These are phyloP conservation scores for Cymbidium sinense DNA, from an alignment of 106 monocot species.

Conservation along the genomic window DNA sequence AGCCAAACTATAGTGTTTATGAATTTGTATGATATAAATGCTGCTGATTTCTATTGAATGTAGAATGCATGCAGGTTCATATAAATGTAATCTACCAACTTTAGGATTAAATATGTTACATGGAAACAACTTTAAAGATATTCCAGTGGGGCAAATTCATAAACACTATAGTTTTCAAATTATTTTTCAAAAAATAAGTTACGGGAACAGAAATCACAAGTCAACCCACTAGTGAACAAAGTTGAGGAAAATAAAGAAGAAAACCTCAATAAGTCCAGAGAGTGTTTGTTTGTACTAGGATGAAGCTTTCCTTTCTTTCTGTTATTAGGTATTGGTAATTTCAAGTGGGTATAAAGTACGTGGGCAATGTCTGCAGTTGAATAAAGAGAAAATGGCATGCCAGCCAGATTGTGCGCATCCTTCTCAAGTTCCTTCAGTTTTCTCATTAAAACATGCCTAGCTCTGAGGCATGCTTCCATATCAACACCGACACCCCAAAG, in stretches of 20 bases:
- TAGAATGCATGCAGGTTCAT: not conserved
- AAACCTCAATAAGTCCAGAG: constrained; percentile 76
- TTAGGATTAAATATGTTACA: not conserved
- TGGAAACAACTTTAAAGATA: not conserved
- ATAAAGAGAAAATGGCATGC: constrained; percentile 76
- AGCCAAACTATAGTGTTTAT: not conserved
- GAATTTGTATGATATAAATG: not conserved
- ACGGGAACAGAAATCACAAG: not conserved
- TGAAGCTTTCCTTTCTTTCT: constrained; percentile 79
- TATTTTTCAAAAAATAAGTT: not conserved
- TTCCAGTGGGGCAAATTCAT: not conserved
- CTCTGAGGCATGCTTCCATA: constrained; percentile 75
- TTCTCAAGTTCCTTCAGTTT: constrained; percentile 92
- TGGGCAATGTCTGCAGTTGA: constrained; percentile 84
- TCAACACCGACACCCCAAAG: constrained; percentile 91
- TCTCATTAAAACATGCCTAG: constrained; percentile 58
- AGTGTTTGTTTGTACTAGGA: constrained; percentile 89
- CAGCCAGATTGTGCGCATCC: constrained; percentile 70
- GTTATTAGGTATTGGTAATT: constrained; percentile 67
- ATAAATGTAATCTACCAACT: not conserved
- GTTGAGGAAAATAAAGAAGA: not conserved
- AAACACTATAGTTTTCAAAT: not conserved
- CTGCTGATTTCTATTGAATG: not conserved
- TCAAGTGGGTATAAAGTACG: constrained; percentile 71
- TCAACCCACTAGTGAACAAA: not conserved